Evolutionary conservation across 352 stramenopile species (phyloP), one percentile per base, ranked within the genome.

Genomic region (Phytophthora sojae): DNA sequence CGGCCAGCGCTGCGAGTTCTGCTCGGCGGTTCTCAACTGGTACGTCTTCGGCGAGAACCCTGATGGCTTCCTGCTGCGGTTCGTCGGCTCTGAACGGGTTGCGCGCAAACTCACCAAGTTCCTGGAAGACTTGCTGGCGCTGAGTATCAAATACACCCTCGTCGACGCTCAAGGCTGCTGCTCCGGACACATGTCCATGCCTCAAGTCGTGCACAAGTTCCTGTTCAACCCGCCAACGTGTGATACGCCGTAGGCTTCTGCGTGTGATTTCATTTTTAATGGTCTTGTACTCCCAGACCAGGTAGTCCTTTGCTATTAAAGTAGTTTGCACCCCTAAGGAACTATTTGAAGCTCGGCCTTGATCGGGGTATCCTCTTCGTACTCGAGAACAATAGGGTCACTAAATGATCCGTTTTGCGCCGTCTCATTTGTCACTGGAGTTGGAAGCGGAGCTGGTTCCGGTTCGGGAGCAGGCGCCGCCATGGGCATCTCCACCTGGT

Each of bases 401-500:
- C 55, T 75, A 32, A 32, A 32, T 32, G 29, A 32, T 32, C 29
- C 29, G 29, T 32, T 32, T 32, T 32, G 29, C 29, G 29, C 29
- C 29, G 29, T 32, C 29, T 32, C 29, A 7, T 32, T 42, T 19
- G 12, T 23, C 17, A 67, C 50, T 42, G 11, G 9, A 25, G 21
- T 32, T 37, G 49, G 52, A 6, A 23, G 1, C 25, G 49, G 37
- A 25, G 47, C 44, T 29, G 58, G 55, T 44, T 64, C 55, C 12
- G 54, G 37, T 47, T 61, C 53, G 39, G 60, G 44, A 21, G 23
- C 71, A 61, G n/a, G 57, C 67, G 5, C 50, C 51, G 6, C 59
- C 61, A 55, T 32, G 9, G 73, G 73, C 14, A 90, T 62, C 26
- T 90, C 82, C 1, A 55, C 21, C 49, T 70, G 67, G 32, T 93